A percentile compares a stretch with the other conserved stretches of the same genome.
Evolutionary conservation across 2,329 filamentous ascomycete species (phyloP).

Genomic region (Ophiostoma populinum): DNA sequence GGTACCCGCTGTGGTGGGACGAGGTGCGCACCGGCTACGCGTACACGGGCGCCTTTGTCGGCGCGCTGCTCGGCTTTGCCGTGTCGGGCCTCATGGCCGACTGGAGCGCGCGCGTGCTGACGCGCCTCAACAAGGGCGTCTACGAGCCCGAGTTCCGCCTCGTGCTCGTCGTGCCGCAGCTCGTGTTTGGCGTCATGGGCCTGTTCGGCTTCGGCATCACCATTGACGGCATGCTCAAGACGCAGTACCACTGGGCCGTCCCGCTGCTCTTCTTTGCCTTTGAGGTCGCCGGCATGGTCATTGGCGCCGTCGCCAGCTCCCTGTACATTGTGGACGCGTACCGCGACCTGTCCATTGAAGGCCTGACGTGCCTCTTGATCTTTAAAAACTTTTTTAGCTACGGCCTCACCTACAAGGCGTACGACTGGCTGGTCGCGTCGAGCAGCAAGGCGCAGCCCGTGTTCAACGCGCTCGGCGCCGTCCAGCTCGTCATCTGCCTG

Average conservation of each 20-base stretch:
- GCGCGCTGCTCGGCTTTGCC: slow-evolving; percentile 59
- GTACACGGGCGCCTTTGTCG: slow-evolving; percentile 73
- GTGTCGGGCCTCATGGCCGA: slow-evolving; percentile 63
- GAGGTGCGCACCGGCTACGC: slow-evolving; percentile 72
- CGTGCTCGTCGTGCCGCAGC: slow-evolving; percentile 63
- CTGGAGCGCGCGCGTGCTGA: slow-evolving; percentile 51
- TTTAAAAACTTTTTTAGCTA: slow-evolving; percentile 96
- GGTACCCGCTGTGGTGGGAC: slow-evolving; percentile 64
- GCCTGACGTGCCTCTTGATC: slow-evolving; percentile 74
- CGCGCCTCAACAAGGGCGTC: slow-evolving; percentile 56
- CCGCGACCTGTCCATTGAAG: slow-evolving; percentile 69
- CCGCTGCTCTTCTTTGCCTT: slow-evolving; percentile 71
- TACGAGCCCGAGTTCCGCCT: slow-evolving; percentile 90
- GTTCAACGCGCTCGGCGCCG: slow-evolving; percentile 56
- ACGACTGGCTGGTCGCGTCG: slow-evolving; percentile 58
- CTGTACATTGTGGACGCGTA: slow-evolving; percentile 90
- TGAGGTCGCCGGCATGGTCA: slow-evolving; percentile 78
- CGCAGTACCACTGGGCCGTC: slow-evolving; percentile 50
- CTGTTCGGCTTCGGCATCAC: slow-evolving; percentile 75
- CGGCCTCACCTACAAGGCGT: slow-evolving; percentile 66
- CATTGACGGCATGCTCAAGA: slow-evolving; percentile 34
- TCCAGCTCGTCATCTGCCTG: slow-evolving; percentile 63
- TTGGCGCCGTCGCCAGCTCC: slow-evolving; percentile 70
- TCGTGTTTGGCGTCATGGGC: slow-evolving; percentile 60
- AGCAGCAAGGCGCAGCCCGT: slow-evolving; percentile 34